phyloP scores from a whole-genome alignment of 73 alveolate species.

The Paramecium pentaurelia region DNA sequence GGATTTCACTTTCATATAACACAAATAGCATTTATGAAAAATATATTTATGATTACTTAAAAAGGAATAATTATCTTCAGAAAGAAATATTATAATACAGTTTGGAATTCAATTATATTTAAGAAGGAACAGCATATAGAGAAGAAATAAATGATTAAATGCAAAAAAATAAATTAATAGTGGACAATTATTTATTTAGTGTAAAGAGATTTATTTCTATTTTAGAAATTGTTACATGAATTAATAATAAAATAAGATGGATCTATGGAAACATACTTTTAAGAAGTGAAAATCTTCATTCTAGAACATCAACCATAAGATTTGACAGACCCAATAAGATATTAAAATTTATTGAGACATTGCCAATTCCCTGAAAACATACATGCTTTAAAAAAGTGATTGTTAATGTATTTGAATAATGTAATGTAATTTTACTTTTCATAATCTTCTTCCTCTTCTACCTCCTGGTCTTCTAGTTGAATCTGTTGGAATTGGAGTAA shows the following conservation, averaged over 20 bases:
- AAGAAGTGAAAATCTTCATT: background rate
- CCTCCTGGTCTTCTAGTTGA: constrained; percentile 98
- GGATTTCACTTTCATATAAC: background rate
- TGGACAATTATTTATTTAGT: background rate
- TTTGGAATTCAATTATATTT: background rate
- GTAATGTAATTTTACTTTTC: constrained; percentile 45
- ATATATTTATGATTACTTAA: background rate
- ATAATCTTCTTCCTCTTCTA: constrained; percentile 99
- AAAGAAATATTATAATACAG: background rate
- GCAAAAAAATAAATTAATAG: background rate
- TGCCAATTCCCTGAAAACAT: background rate
- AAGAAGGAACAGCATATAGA: background rate
- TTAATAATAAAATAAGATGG: background rate
- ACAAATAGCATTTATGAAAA: background rate
- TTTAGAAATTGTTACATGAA: background rate
- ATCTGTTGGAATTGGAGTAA: constrained; percentile 99
- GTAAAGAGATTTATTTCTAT: background rate
- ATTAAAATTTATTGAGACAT: background rate
- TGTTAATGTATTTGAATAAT: background rate
- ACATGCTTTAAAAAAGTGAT: background rate
- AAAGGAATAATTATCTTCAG: background rate
- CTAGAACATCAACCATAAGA: background rate
- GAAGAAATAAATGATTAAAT: background rate
- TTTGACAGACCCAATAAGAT: background rate
- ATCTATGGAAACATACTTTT: background rate